These are phyloP conservation scores for Diospyros lotus DNA, from an alignment of 148 eudicot genomes.

Conservation along the genomic window DNA sequence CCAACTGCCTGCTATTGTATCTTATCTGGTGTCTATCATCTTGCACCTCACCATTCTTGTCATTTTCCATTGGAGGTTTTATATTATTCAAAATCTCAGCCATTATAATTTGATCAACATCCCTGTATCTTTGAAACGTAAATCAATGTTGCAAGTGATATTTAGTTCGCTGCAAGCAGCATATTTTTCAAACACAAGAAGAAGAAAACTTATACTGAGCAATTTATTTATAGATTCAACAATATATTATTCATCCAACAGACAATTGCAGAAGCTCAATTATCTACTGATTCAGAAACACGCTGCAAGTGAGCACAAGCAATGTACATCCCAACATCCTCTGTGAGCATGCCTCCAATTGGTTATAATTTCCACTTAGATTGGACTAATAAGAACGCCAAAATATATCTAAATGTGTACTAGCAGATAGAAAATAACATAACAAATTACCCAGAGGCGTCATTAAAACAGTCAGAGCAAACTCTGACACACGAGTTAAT, in stretches of 20 bases:
- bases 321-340: neutral
- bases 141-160: neutral
- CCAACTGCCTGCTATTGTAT: too few relatives aligned
- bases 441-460: constrained; percentile 56
- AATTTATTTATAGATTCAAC: neutral
- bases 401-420: neutral
- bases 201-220: neutral
- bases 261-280: neutral
- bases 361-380: neutral
- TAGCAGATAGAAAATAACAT: neutral
- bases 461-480: constrained; percentile 81
- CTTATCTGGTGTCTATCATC: too few relatives aligned
- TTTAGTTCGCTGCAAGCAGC: neutral
- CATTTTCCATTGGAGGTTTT: neutral
- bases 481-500: constrained; percentile 75
- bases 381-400: neutral
- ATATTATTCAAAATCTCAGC: neutral
- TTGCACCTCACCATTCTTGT: too few relatives aligned
- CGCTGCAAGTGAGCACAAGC: neutral
- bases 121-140: neutral
- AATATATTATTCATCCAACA: neutral
- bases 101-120: neutral
- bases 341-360: neutral
- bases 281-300: too few relatives aligned
- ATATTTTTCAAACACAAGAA: neutral